Percentiles rank a stretch among this genome's conserved stretches.
Conservation (phyloP, 257 asterid genomes). For the Nicotiana noctiflora region DNA sequence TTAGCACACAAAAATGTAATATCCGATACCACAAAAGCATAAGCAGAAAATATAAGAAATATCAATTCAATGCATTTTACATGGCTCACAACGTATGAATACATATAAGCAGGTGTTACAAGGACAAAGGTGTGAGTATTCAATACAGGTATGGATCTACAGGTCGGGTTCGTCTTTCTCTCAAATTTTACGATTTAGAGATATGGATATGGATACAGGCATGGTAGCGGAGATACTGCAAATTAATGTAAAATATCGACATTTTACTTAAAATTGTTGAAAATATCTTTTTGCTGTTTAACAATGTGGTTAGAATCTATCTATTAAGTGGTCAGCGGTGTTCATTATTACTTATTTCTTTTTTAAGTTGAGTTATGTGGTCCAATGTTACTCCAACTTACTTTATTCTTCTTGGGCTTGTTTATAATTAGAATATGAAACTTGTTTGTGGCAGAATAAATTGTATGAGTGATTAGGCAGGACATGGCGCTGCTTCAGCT, state of each 20-base stretch:
- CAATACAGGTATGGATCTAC: not conserved
- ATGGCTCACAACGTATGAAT: not conserved
- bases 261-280: not conserved
- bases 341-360: not conserved
- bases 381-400: not conserved
- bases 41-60: not conserved
- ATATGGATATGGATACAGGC: not conserved
- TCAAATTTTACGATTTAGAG: not conserved
- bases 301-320: not conserved
- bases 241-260: not conserved
- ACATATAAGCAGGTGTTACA: not conserved
- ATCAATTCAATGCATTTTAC: not conserved
- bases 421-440: not conserved
- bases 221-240: not conserved
- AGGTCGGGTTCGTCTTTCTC: not conserved
- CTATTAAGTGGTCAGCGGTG: not conserved
- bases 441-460: not conserved
- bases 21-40: not conserved
- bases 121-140: not conserved
- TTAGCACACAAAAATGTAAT: not conserved
- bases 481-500: too few relatives aligned
- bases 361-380: not conserved
- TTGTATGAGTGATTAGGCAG: not conserved
- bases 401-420: not conserved
- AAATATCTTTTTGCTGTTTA: not conserved